phyloP scores from a whole-genome alignment of 2,329 filamentous ascomycete species.

The Mycosphaerella arachidis region DNA sequence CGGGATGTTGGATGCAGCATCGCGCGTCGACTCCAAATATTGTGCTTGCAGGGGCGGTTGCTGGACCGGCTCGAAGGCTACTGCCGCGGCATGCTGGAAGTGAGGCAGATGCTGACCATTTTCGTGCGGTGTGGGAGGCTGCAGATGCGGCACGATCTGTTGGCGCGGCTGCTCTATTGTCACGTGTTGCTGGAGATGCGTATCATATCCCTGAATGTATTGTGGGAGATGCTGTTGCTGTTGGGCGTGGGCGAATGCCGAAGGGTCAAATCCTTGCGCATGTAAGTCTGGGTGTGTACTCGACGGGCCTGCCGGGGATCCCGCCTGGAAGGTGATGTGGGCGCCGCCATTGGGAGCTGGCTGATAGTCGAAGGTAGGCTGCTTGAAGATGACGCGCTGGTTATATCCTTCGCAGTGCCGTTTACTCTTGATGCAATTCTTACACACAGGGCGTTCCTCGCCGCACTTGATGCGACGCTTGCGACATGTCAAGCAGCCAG shows the following conservation, averaged over 20 bases:
- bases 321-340: slow-evolving; percentile 35
- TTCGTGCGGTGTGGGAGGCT: slow-evolving; percentile 1
- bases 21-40: neutral
- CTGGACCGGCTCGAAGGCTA: neutral
- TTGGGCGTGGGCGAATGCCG: slow-evolving; percentile 12
- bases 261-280: slow-evolving; percentile 3
- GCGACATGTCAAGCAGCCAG: slow-evolving; percentile 87
- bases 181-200: slow-evolving; percentile 13
- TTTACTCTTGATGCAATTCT: slow-evolving; percentile 83
- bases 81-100: neutral
- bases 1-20: neutral
- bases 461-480: slow-evolving; percentile 96
- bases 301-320: slow-evolving; percentile 5
- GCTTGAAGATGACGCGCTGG: slow-evolving; percentile 75
- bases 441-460: slow-evolving; percentile 76
- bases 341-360: slow-evolving; percentile 40
- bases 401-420: slow-evolving; percentile 79
- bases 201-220: slow-evolving; percentile 11
- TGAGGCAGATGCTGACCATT: neutral
- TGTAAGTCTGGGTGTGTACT: slow-evolving; percentile 1
- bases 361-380: slow-evolving; percentile 59
- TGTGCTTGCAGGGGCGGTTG: neutral
- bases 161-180: slow-evolving; percentile 8
- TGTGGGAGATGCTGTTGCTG: slow-evolving; percentile 11
- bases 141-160: slow-evolving; percentile 1